Percentiles rank a stretch among this genome's conserved stretches.
Conservation (phyloP, 352 stramenopile species). For the Phytopythium vexans region DNA sequence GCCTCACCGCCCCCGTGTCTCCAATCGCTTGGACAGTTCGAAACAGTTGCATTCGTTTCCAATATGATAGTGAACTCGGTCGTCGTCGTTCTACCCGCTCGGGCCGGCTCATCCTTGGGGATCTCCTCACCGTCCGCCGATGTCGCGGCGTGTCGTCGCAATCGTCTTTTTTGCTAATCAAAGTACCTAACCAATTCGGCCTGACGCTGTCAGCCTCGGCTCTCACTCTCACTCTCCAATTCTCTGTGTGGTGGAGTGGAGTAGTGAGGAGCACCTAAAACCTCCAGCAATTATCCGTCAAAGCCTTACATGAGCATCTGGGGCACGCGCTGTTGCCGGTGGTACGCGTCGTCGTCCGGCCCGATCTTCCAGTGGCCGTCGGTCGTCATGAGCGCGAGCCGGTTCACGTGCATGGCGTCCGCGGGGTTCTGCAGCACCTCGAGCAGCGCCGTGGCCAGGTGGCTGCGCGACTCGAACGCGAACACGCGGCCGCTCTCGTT, state of each 20-base stretch:
- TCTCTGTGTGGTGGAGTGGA: background rate
- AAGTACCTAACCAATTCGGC: background rate
- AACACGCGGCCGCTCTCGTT: slow-evolving; percentile 74
- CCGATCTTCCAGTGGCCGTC: slow-evolving; percentile 36
- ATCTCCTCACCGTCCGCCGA: too few relatives aligned
- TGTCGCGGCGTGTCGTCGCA: too few relatives aligned
- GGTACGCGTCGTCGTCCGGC: slow-evolving; percentile 11
- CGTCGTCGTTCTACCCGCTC: background rate
- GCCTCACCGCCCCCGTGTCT: slow-evolving; percentile 73
- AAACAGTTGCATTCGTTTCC: background rate
- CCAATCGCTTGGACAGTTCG: slow-evolving; percentile 65
- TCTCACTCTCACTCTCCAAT: too few relatives aligned
- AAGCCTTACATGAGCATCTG: slow-evolving; percentile 21
- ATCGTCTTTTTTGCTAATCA: too few relatives aligned
- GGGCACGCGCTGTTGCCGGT: slow-evolving; percentile 11
- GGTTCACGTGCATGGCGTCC: slow-evolving; percentile 24
- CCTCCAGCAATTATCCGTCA: background rate
- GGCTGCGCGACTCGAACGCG: slow-evolving; percentile 62
- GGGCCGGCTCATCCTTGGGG: too few relatives aligned
- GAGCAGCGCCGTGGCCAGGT: slow-evolving; percentile 41
- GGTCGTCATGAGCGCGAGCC: slow-evolving; percentile 28
- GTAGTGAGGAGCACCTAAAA: too few relatives aligned
- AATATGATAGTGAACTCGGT: slow-evolving; percentile 1
- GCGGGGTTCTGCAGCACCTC: slow-evolving; percentile 30
- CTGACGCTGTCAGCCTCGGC: background rate